Percentiles rank a stretch among this genome's conserved stretches.
These are phyloP conservation scores for Nannizzia gypsea DNA, from an alignment of 2,329 filamentous ascomycete genomes.

Conservation along the genomic window DNA sequence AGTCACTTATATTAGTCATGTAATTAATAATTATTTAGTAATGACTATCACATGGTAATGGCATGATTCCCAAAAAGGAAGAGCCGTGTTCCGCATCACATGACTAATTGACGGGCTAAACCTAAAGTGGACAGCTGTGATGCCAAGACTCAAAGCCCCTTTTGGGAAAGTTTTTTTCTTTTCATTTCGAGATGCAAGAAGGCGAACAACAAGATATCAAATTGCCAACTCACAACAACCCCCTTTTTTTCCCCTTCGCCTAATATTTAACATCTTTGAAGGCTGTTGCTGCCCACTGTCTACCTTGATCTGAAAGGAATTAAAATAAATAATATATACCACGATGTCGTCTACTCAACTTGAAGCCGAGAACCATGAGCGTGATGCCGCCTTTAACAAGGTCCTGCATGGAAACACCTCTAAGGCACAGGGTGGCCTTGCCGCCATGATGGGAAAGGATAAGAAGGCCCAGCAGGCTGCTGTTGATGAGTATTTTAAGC, in stretches of 20 bases:
- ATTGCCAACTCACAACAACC: neutral
- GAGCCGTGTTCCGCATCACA: neutral
- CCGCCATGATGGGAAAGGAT: conserved; percentile 79
- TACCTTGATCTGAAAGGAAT: neutral
- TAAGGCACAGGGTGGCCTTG: conserved; percentile 57
- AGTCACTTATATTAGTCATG: neutral
- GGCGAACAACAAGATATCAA: neutral
- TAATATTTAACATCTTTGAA: neutral
- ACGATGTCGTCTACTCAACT: conserved; percentile 47
- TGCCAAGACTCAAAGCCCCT: neutral
- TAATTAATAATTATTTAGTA: neutral
- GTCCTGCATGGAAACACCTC: conserved; percentile 69
- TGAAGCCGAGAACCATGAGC: conserved; percentile 69
- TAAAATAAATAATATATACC: neutral
- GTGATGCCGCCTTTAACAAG: conserved; percentile 85
- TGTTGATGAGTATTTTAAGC: conserved; percentile 88
- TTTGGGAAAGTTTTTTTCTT: neutral
- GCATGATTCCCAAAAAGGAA: neutral
- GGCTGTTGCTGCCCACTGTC: neutral
- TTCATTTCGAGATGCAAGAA: neutral
- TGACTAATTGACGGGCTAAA: neutral
- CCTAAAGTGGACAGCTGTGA: neutral
- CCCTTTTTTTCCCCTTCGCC: neutral
- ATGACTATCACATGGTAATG: neutral
- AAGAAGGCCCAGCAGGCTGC: conserved; percentile 64